Conservation (phyloP, 169 alveolate species). For the Besnoitia besnoiti region DNA sequence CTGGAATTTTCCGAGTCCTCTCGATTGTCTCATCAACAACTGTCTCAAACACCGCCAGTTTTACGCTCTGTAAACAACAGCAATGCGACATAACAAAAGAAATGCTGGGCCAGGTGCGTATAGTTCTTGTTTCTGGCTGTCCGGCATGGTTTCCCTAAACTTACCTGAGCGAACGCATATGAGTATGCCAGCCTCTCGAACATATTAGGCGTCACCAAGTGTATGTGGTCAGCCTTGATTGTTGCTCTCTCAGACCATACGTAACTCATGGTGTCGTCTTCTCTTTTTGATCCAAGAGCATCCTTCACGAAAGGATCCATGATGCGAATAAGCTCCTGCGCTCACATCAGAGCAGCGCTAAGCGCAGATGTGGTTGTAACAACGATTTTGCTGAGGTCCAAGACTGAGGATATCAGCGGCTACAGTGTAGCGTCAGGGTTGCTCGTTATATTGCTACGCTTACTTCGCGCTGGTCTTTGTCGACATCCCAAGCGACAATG, state of each 20-base stretch:
- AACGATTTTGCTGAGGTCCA: too few relatives aligned
- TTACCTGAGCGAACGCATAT: slow-evolving; percentile 85
- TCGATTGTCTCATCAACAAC: slow-evolving; percentile 85
- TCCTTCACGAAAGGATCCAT: slow-evolving; percentile 45
- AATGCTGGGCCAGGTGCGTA: neutral
- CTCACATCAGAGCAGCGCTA: neutral
- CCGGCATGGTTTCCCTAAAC: neutral
- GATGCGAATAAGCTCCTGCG: slow-evolving; percentile 4
- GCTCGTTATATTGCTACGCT: neutral
- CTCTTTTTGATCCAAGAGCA: slow-evolving; percentile 51
- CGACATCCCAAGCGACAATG: slow-evolving; percentile 79
- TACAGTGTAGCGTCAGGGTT: too few relatives aligned
- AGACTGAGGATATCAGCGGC: too few relatives aligned
- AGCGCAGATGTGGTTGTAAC: too few relatives aligned
- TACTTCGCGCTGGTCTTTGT: slow-evolving; percentile 75
- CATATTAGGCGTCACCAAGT: slow-evolving; percentile 75
- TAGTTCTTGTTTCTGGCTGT: neutral
- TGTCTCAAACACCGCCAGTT: slow-evolving; percentile 82
- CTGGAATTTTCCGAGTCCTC: slow-evolving; percentile 83
- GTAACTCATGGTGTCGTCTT: slow-evolving; percentile 76
- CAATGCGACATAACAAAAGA: neutral
- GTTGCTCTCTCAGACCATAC: slow-evolving; percentile 74
- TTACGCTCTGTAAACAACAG: slow-evolving; percentile 74
- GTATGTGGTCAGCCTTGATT: slow-evolving; percentile 81
- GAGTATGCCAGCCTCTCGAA: slow-evolving; percentile 82